Base-by-base conservation (phyloP, 2,329 filamentous ascomycete species). In the Talaromyces sp. region DNA sequence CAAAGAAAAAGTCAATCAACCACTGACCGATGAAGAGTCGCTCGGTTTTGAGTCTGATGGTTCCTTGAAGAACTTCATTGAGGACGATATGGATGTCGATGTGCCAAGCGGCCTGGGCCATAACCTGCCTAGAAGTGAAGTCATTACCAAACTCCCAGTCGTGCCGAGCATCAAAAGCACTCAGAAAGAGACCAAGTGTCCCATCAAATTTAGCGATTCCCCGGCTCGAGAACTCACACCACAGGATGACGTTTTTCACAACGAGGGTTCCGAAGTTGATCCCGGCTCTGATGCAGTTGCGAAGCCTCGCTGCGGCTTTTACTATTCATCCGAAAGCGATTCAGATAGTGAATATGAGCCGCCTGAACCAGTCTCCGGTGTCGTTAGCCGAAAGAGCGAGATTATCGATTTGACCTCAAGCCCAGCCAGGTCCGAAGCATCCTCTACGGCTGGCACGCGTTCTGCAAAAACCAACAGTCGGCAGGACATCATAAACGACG, bases 361-460 rank as follows among this genome's bases (percentile, higher is more conserved):
- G 16, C 44, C 23, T 21, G 37, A 42, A 40, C 46, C 59, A 14
- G 14, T 64, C 39, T 11, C 58, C 14, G 18, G 39, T 2, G 28
- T 62, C 28, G 33, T 28, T 11, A 48, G 33, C 18, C 25, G 50
- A 50, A 61, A 64, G 35, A 52, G 66, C 54, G 69, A 72, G 9
- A 54, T 67, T 16, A 70, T 76, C 46, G 77, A 79, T 67, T 67
- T 79, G 42, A 79, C 73, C 5, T 55, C 58, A 37, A 70, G 70
- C 25, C 67, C 67, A 11, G 61, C 68, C n/a, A 50, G 11, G 25
- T 40, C 46, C 23, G 40, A 60, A 37, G 25, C 25, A 14, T 28
- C 42, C 40, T 39, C 56, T 4, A 21, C 37, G 9, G 28, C 28
- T 23, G 46, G n/a, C 25, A 78, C 76, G 0, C 76, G 76, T 6